Evolutionary conservation across 164 flowering plant species (phyloP).

Genomic region (Kingdonia uniflora): DNA sequence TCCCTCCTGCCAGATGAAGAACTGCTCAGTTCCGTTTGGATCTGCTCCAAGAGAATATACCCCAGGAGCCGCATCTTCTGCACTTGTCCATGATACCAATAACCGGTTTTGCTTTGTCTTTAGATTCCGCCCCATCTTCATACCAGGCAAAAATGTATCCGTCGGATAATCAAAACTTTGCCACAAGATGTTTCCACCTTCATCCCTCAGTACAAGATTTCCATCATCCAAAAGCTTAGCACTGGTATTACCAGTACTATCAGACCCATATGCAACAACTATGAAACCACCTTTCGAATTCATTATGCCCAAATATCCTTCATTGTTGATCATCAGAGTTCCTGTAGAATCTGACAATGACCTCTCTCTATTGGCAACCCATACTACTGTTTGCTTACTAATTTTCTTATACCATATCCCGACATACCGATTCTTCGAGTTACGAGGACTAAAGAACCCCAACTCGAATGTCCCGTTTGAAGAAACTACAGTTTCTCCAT

Average conservation of each 20-base stretch:
- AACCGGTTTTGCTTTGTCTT: neutral
- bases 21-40: neutral
- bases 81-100: neutral
- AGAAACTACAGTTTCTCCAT: no score
- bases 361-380: slow-evolving; percentile 8
- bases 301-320: slow-evolving; percentile 1
- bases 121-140: slow-evolving; percentile 4
- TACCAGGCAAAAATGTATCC: slow-evolving; percentile 5
- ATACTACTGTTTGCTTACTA: neutral
- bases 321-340: neutral
- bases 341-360: slow-evolving; percentile 1
- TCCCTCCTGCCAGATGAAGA: neutral
- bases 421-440: neutral
- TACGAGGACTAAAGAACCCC: slow-evolving; percentile 4
- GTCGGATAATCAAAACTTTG: slow-evolving; percentile 8
- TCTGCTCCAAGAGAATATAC: slow-evolving; percentile 1
- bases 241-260: neutral
- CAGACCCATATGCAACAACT: neutral
- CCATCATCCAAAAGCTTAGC: slow-evolving; percentile 7
- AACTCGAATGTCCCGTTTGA: slow-evolving; percentile 5
- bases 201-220: slow-evolving; percentile 1
- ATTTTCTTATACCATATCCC: slow-evolving; percentile 7
- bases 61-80: slow-evolving; percentile 4
- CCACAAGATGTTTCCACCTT: neutral
- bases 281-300: neutral